Percentiles rank a stretch among this genome's conserved stretches.
Conservation (phyloP, 441 rosid genomes). For the Rhodomyrtus psidioides region DNA sequence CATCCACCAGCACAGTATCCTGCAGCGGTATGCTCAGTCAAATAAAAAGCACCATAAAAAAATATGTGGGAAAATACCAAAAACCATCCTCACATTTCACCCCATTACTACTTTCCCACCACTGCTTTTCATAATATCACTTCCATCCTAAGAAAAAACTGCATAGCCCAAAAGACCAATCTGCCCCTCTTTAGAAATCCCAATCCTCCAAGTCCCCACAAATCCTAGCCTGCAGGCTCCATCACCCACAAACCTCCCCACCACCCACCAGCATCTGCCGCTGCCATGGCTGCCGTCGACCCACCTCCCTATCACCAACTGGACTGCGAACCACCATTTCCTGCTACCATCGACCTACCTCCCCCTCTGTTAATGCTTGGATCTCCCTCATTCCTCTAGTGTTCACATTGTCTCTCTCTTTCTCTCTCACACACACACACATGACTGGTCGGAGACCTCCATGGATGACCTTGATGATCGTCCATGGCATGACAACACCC, state of each 20-base stretch:
- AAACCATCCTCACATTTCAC: not conserved
- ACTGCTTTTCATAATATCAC: not conserved
- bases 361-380: not conserved
- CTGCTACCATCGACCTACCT: not conserved
- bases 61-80: not conserved
- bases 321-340: not conserved
- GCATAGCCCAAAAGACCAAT: not conserved
- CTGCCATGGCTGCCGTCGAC: not conserved
- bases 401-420: not conserved
- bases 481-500: too few relatives aligned
- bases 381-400: not conserved
- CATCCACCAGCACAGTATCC: conserved; percentile 7
- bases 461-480: too few relatives aligned
- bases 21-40: not conserved
- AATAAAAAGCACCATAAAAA: not conserved
- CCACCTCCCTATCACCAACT: not conserved
- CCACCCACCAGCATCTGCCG: not conserved
- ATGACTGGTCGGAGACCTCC: too few relatives aligned
- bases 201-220: not conserved
- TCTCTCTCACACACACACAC: too few relatives aligned
- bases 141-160: not conserved
- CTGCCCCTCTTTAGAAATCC: not conserved
- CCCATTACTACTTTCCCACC: not conserved
- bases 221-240: not conserved
- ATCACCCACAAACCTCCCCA: not conserved